These are phyloP conservation scores for Coemansia javaensis DNA, from an alignment of 192 early-diverging fungal genomes.

Conservation along the genomic window DNA sequence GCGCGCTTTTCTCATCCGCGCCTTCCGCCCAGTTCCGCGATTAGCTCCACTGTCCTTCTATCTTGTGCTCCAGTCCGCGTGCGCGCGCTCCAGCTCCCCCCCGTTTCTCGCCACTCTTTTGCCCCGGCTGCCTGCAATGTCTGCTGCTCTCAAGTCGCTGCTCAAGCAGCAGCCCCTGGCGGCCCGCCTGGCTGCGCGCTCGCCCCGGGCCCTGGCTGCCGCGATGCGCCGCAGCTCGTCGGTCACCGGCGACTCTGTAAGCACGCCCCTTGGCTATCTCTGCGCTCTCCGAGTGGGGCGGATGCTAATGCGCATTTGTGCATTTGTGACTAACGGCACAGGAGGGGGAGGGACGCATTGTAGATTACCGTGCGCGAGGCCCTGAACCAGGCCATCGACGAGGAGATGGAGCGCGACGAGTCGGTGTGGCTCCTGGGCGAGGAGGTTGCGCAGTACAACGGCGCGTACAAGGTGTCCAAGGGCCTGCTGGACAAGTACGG, in stretches of 20 bases:
- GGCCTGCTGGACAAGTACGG: slow-evolving; percentile 97
- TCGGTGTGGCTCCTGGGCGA: slow-evolving; percentile 92
- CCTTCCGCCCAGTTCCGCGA: too few relatives aligned
- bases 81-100: too few relatives aligned
- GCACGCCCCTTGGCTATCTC: background rate
- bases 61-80: too few relatives aligned
- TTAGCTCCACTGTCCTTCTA: too few relatives aligned
- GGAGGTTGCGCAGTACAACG: slow-evolving; percentile 99
- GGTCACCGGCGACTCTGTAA: slow-evolving; percentile 35
- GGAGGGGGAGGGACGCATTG: too few relatives aligned
- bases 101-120: too few relatives aligned
- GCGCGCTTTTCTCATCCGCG: too few relatives aligned
- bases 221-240: slow-evolving; percentile 37
- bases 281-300: too few relatives aligned
- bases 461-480: slow-evolving; percentile 98
- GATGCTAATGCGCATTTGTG: slow-evolving; percentile 7
- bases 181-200: slow-evolving; percentile 32
- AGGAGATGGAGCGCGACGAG: slow-evolving; percentile 90
- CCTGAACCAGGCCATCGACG: slow-evolving; percentile 94
- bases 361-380: slow-evolving; percentile 98
- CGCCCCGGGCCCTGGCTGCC: slow-evolving; percentile 23
- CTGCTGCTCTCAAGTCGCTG: slow-evolving; percentile 29
- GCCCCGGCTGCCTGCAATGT: too few relatives aligned
- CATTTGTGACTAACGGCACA: too few relatives aligned
- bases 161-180: slow-evolving; percentile 38